phyloP scores from a whole-genome alignment of 192 early-diverging fungal species.

The Backusella morwellensis region DNA sequence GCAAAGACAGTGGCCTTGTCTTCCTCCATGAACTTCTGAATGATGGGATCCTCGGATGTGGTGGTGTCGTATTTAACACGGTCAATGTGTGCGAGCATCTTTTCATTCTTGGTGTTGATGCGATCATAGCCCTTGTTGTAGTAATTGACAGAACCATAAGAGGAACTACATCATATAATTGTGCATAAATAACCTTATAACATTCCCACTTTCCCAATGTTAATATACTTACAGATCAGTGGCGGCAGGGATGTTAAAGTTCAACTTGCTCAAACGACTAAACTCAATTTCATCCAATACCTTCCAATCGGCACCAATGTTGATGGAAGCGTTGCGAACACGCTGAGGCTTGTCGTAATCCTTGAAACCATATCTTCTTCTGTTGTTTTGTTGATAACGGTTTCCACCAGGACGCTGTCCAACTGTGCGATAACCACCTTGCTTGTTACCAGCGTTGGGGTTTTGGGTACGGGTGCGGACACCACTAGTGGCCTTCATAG shows the following conservation, averaged over 20 bases:
- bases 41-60: slow-evolving; percentile 85
- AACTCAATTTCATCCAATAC: slow-evolving; percentile 96
- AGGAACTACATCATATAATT: slow-evolving; percentile 42
- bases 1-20: slow-evolving; percentile 73
- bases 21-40: slow-evolving; percentile 52
- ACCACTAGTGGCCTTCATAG: slow-evolving; percentile 46
- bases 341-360: slow-evolving; percentile 64
- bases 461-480: slow-evolving; percentile 41
- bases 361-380: slow-evolving; percentile 44
- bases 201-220: background rate
- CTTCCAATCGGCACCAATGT: slow-evolving; percentile 86
- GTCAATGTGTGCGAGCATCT: slow-evolving; percentile 63
- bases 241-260: slow-evolving; percentile 74
- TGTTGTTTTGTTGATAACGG: slow-evolving; percentile 20
- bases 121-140: slow-evolving; percentile 89
- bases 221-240: slow-evolving; percentile 69
- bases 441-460: slow-evolving; percentile 39
- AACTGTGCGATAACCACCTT: slow-evolving; percentile 40
- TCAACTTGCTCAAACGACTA: slow-evolving; percentile 77
- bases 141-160: slow-evolving; percentile 70
- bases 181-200: background rate
- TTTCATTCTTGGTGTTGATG: slow-evolving; percentile 77
- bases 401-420: slow-evolving; percentile 34
- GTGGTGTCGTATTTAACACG: slow-evolving; percentile 74
- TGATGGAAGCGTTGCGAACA: slow-evolving; percentile 82